phyloP scores from a whole-genome alignment of 1,284 basidiomycete genomes.

The Cryptococcus sp. region DNA sequence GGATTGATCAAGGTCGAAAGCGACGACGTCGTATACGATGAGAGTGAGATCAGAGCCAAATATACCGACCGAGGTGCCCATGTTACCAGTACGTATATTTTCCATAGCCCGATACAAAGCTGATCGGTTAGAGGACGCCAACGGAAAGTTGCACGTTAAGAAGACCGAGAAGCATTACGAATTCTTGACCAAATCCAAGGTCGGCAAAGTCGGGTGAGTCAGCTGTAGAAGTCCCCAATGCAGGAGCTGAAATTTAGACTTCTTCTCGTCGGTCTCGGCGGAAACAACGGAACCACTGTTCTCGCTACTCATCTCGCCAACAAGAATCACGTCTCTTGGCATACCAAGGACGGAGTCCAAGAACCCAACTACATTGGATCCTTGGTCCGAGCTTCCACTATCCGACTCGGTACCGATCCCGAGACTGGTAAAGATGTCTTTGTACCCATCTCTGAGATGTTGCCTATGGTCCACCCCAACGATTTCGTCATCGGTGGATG shows the following conservation, averaged over 20 bases:
- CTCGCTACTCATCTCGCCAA: constrained; percentile 95
- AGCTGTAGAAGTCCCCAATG: neutral
- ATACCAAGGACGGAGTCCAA: constrained; percentile 87
- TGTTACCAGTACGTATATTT: constrained; percentile 52
- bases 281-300: constrained; percentile 95
- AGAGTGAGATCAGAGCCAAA: constrained; percentile 72
- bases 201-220: constrained; percentile 86
- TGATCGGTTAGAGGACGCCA: constrained; percentile 47
- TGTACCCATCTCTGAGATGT: constrained; percentile 86
- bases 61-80: constrained; percentile 77
- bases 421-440: constrained; percentile 83
- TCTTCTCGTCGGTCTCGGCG: constrained; percentile 94
- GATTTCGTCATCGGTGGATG: constrained; percentile 97
- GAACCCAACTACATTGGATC: constrained; percentile 97
- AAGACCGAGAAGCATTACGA: constrained; percentile 73
- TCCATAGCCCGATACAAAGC: neutral
- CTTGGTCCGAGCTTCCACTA: constrained; percentile 82
- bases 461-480: constrained; percentile 98
- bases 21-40: constrained; percentile 73
- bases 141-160: constrained; percentile 67
- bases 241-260: constrained; percentile 56
- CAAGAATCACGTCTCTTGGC: constrained; percentile 90
- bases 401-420: constrained; percentile 83
- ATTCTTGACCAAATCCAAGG: constrained; percentile 85
- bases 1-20: constrained; percentile 71